phyloP scores from a whole-genome alignment of 192 early-diverging fungal species.

The Podila minutissima region DNA sequence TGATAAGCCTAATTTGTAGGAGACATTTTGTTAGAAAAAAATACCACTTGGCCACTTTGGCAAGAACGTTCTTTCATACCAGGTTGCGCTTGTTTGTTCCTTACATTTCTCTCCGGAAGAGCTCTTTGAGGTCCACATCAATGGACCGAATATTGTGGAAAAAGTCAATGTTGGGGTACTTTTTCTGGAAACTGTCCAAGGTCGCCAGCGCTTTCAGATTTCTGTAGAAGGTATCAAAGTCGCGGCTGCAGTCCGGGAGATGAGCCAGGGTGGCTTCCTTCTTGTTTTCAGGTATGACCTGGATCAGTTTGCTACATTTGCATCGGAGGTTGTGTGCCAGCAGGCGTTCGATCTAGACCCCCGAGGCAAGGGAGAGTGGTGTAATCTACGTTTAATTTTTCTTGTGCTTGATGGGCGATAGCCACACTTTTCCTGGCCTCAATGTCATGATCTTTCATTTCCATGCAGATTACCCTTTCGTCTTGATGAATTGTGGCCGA shows the following conservation, averaged over 20 bases:
- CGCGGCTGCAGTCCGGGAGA: conserved; percentile 38
- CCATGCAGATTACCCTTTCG: conserved; percentile 22
- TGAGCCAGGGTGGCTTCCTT: conserved; percentile 22
- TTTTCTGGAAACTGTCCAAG: conserved; percentile 45
- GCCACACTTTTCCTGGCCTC: background rate
- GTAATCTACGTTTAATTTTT: background rate
- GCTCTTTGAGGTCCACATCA: conserved; percentile 40
- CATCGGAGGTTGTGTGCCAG: conserved; percentile 47
- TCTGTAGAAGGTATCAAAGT: conserved; percentile 43
- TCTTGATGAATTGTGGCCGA: conserved; percentile 52
- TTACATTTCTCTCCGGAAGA: conserved; percentile 50
- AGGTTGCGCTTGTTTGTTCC: background rate
- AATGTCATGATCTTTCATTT: background rate
- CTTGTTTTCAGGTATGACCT: conserved; percentile 2
- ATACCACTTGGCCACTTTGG: too few species aligned
- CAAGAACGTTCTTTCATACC: too few species aligned
- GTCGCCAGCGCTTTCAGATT: conserved; percentile 43
- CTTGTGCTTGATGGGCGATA: too few species aligned
- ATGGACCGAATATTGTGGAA: conserved; percentile 49
- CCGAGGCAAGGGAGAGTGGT: background rate
- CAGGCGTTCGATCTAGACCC: conserved; percentile 37
- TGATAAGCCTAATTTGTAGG: conserved; percentile 8
- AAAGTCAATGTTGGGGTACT: conserved; percentile 48
- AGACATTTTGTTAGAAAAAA: background rate
- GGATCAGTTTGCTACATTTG: conserved; percentile 34